Conservation (phyloP, 139 green algal genomes). For the Auxenochlorella protothecoides region DNA sequence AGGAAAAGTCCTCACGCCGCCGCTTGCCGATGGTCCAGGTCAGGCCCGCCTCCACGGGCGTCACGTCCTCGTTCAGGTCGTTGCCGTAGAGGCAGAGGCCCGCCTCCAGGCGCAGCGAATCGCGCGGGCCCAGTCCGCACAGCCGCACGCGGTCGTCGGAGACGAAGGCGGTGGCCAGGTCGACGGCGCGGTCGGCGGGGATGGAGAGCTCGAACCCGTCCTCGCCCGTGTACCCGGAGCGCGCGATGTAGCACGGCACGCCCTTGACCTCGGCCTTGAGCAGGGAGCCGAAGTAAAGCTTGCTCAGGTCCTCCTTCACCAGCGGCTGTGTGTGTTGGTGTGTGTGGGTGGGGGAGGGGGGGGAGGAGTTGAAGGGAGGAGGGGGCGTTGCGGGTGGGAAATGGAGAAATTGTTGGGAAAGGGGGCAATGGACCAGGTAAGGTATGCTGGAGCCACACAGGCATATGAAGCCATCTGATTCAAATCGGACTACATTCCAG, state of each 20-base stretch:
- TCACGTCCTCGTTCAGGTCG: conserved; percentile 89
- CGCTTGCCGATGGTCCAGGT: conserved; percentile 92
- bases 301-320: conserved; percentile 56
- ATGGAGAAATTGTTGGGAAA: too few species aligned
- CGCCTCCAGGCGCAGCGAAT: conserved; percentile 92
- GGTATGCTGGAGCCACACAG: too few species aligned
- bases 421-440: too few species aligned
- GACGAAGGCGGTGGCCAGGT: conserved; percentile 65
- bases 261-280: conserved; percentile 57
- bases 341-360: too few species aligned
- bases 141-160: conserved; percentile 50
- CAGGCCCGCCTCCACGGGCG: conserved; percentile 92
- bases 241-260: conserved; percentile 74
- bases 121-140: conserved; percentile 81
- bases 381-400: background rate
- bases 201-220: conserved; percentile 98
- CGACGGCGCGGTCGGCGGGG: conserved; percentile 47
- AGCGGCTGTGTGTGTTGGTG: conserved; percentile 10
- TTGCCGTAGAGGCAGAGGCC: conserved; percentile 98
- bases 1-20: conserved; percentile 77
- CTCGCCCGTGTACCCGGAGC: conserved; percentile 98
- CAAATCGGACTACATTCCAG: too few species aligned
- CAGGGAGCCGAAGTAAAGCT: conserved; percentile 91
- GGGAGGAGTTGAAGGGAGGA: too few species aligned
- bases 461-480: too few species aligned